These are phyloP conservation scores for Rhodotorula sp. DNA, from an alignment of 1,284 basidiomycete genomes.

Conservation along the genomic window DNA sequence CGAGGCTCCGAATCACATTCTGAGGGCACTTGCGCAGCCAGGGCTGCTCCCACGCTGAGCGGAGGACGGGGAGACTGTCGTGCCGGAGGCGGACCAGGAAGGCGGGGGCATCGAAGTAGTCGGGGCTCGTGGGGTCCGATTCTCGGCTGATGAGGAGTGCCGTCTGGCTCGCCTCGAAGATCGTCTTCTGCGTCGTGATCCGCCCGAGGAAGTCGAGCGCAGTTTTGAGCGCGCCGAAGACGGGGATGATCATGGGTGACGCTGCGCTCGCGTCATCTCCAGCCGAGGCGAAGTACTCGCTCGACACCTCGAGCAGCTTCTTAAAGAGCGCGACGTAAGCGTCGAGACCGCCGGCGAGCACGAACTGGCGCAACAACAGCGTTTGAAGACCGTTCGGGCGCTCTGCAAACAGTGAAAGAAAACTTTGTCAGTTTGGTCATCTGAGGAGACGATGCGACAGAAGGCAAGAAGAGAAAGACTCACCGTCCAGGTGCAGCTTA, in stretches of 20 bases:
- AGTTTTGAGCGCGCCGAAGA: slow-evolving; percentile 76
- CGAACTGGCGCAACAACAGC: slow-evolving; percentile 72
- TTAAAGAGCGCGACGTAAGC: slow-evolving; percentile 64
- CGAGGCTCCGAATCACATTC: slow-evolving; percentile 64
- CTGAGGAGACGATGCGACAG: not conserved
- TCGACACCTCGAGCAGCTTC: slow-evolving; percentile 52
- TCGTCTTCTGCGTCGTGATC: slow-evolving; percentile 71
- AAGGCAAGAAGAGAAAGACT: slow-evolving; percentile 42
- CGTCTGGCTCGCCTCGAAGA: slow-evolving; percentile 84
- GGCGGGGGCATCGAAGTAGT: slow-evolving; percentile 79
- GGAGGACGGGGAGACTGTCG: slow-evolving; percentile 65
- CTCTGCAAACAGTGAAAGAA: slow-evolving; percentile 6
- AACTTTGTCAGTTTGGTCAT: not conserved
- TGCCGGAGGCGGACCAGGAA: slow-evolving; percentile 79
- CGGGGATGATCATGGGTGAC: slow-evolving; percentile 56
- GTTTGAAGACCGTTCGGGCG: slow-evolving; percentile 66
- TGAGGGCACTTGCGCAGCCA: slow-evolving; percentile 78
- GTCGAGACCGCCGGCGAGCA: slow-evolving; percentile 68
- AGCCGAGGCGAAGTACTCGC: slow-evolving; percentile 23
- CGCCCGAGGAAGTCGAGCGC: slow-evolving; percentile 73
- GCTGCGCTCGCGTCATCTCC: slow-evolving; percentile 20
- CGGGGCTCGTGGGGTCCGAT: slow-evolving; percentile 51
- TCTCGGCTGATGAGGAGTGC: slow-evolving; percentile 67
- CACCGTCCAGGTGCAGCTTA: slow-evolving; percentile 79
- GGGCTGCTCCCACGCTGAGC: slow-evolving; percentile 72